Conservation (phyloP, 1,139 yeast genomes). For the Hemisphaericaspora xylanilytica region DNA sequence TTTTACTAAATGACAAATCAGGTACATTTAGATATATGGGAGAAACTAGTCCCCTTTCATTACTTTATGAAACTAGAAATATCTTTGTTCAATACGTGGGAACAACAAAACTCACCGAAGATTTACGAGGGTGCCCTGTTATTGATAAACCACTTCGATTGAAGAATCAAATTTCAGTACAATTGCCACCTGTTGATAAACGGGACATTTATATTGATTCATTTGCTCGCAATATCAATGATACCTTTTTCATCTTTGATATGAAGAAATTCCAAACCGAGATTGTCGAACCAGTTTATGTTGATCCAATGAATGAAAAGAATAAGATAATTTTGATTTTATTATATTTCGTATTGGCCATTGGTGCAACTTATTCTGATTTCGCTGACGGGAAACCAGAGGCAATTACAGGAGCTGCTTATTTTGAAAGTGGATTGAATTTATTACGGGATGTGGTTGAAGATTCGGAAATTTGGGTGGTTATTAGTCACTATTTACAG, state of each 20-base stretch:
- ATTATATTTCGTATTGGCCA: slow-evolving; percentile 37
- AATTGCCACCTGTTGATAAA: slow-evolving; percentile 20
- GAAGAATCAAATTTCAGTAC: slow-evolving; percentile 17
- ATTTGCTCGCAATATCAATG: slow-evolving; percentile 35
- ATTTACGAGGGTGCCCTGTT: slow-evolving; percentile 31
- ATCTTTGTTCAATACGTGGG: slow-evolving; percentile 20
- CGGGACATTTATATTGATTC: slow-evolving; percentile 29
- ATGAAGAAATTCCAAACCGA: slow-evolving; percentile 26
- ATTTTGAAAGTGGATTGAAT: slow-evolving; percentile 32
- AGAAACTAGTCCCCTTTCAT: slow-evolving; percentile 27
- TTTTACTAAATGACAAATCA: slow-evolving; percentile 20
- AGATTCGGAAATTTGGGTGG: slow-evolving; percentile 43
- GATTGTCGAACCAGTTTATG: slow-evolving; percentile 26
- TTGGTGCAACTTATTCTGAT: slow-evolving; percentile 34
- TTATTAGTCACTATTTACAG: slow-evolving; percentile 37
- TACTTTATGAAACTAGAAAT: slow-evolving; percentile 24
- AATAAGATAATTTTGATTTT: slow-evolving; percentile 23
- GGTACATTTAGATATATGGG: slow-evolving; percentile 27
- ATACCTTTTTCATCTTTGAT: slow-evolving; percentile 34
- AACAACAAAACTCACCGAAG: slow-evolving; percentile 27
- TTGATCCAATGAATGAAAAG: slow-evolving; percentile 19
- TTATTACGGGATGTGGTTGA: slow-evolving; percentile 30
- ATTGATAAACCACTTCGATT: slow-evolving; percentile 28
- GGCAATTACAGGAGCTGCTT: slow-evolving; percentile 19
- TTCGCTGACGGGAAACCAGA: slow-evolving; percentile 18